Percentiles rank a stretch among this genome's conserved stretches.
These are phyloP conservation scores for Gypsophila paniculata DNA, from an alignment of 179 eudicot genomes.

Conservation along the genomic window DNA sequence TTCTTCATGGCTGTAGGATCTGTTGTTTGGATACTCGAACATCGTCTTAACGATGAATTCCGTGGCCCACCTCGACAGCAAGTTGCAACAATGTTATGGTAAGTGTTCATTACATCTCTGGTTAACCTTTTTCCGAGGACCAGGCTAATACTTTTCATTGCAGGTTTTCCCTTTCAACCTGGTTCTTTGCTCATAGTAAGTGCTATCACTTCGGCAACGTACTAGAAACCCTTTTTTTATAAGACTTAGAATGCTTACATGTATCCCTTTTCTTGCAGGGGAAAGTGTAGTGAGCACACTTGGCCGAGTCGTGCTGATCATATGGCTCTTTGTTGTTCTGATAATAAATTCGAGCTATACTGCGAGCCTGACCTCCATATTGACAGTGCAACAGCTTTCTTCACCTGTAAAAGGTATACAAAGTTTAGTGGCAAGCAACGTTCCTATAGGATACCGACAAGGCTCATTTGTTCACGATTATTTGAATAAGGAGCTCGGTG, in stretches of 20 bases:
- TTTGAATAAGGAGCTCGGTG: conserved; percentile 43
- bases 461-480: conserved; percentile 63
- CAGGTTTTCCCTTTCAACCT: conserved; percentile 85
- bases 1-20: conserved; percentile 53
- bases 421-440: conserved; percentile 36
- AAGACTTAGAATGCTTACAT: conserved; percentile 5
- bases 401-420: conserved; percentile 65
- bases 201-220: neutral
- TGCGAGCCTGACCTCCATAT: conserved; percentile 77
- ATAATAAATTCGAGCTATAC: conserved; percentile 75
- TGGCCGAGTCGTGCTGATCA: conserved; percentile 56
- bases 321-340: conserved; percentile 76
- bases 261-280: conserved; percentile 41
- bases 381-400: conserved; percentile 68
- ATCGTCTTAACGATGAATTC: conserved; percentile 68
- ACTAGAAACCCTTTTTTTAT: neutral
- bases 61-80: conserved; percentile 77
- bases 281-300: conserved; percentile 65
- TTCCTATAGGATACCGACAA: conserved; percentile 62
- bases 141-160: conserved; percentile 22
- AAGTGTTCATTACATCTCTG: conserved; percentile 18
- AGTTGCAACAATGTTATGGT: conserved; percentile 58
- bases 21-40: conserved; percentile 78
- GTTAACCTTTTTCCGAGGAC: neutral
- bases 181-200: conserved; percentile 72